Conservation (phyloP, 2,329 filamentous ascomycete species). For the Aspergillus texensis region DNA sequence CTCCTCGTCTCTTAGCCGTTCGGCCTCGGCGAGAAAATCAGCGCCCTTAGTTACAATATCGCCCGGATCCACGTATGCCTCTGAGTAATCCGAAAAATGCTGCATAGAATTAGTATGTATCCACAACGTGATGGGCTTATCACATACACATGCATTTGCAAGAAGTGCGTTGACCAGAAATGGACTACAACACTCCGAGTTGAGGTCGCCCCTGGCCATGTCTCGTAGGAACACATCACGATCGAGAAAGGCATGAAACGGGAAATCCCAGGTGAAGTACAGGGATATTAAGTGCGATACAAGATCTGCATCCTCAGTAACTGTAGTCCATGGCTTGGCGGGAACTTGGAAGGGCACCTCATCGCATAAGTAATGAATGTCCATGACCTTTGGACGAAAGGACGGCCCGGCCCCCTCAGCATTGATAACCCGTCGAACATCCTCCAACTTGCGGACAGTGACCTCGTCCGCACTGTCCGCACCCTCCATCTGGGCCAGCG, state of each 20-base stretch:
- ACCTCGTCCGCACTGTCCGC: conserved; percentile 19
- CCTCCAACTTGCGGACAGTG: conserved; percentile 30
- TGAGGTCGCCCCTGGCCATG: conserved; percentile 38
- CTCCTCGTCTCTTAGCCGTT: conserved; percentile 30
- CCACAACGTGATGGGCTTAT: background rate
- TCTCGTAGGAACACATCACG: conserved; percentile 71
- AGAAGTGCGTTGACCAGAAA: conserved; percentile 90
- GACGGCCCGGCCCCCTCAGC: conserved; percentile 35
- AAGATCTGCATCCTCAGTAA: conserved; percentile 73
- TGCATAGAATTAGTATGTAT: conserved; percentile 18
- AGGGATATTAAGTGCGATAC: conserved; percentile 83
- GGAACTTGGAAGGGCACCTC: conserved; percentile 39
- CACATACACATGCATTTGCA: conserved; percentile 53
- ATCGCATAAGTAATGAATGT: conserved; percentile 43
- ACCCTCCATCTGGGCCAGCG: conserved; percentile 26
- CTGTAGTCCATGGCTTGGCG: conserved; percentile 70
- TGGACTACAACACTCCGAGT: conserved; percentile 77
- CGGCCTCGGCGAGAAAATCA: conserved; percentile 41
- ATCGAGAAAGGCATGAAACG: conserved; percentile 80
- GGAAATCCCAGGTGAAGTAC: conserved; percentile 94
- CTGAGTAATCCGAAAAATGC: conserved; percentile 44
- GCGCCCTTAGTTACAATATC: conserved; percentile 41
- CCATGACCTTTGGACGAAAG: conserved; percentile 44
- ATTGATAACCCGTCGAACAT: conserved; percentile 31
- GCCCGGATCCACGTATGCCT: conserved; percentile 39